Percentiles rank a stretch among this genome's conserved stretches.
Evolutionary conservation across 208 protist genomes (phyloP).

Genomic region (Leishmania lainsoni): DNA sequence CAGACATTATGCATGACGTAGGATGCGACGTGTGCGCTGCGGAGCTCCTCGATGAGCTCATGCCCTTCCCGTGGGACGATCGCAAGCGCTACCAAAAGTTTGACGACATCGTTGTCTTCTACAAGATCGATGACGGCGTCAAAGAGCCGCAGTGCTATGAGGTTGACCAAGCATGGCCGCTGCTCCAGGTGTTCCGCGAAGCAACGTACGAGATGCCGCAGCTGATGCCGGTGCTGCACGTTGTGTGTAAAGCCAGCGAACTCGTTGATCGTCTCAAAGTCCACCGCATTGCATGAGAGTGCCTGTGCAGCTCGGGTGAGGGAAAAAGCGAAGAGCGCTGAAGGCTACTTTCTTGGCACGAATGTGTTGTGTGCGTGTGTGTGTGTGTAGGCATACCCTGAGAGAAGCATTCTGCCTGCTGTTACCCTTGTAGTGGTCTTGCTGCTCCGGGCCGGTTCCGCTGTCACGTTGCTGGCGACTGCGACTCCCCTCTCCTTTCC

Average conservation of each 20-base stretch:
- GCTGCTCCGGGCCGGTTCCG: background rate
- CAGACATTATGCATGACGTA: conserved; percentile 93
- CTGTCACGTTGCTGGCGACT: background rate
- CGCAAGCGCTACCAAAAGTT: conserved; percentile 55
- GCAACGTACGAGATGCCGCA: conserved; percentile 76
- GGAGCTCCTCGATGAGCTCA: conserved; percentile 76
- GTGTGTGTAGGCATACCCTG: background rate
- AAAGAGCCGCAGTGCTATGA: conserved; percentile 79
- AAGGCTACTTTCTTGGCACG: background rate
- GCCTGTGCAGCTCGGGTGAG: background rate
- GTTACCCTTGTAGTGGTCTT: background rate
- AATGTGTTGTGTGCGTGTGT: background rate
- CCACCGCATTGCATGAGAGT: conserved; percentile 23
- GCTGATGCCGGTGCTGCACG: conserved; percentile 78
- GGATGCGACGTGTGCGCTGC: conserved; percentile 62
- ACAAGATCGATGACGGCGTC: conserved; percentile 88
- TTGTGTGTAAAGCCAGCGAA: conserved; percentile 69
- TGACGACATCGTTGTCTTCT: conserved; percentile 73
- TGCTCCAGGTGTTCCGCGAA: conserved; percentile 83
- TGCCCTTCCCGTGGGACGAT: conserved; percentile 90
- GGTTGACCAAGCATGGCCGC: conserved; percentile 59
- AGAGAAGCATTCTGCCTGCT: background rate
- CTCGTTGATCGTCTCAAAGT: conserved; percentile 59
- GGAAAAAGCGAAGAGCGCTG: background rate
- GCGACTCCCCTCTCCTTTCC: background rate